A percentile compares a stretch with the other conserved stretches of the same genome.
phyloP scores from a whole-genome alignment of 2,329 filamentous ascomycete species.

The Nemania abortiva region DNA sequence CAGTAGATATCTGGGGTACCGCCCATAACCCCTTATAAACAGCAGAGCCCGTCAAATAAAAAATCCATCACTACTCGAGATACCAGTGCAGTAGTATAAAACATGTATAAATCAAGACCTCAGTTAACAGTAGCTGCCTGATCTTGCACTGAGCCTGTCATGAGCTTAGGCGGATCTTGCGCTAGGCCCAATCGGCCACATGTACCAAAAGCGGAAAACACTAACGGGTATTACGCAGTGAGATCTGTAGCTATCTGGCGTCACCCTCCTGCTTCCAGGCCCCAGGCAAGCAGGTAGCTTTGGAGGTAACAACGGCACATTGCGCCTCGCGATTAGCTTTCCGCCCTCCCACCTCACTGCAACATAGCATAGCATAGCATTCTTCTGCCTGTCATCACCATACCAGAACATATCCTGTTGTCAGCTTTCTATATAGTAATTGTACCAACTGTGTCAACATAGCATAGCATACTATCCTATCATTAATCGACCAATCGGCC shows the following conservation, averaged over 20 bases:
- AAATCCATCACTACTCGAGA: too few relatives aligned
- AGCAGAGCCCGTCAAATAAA: too few relatives aligned
- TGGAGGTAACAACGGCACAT: neutral
- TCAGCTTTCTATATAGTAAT: constrained; percentile 9
- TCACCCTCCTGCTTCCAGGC: constrained; percentile 1
- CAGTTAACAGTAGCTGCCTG: too few relatives aligned
- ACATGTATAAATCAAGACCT: too few relatives aligned
- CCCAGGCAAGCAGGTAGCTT: neutral
- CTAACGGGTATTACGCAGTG: neutral
- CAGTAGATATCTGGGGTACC: too few relatives aligned
- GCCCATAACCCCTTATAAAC: too few relatives aligned
- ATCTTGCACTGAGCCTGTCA: too few relatives aligned
- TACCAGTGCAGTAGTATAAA: too few relatives aligned
- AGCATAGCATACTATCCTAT: neutral
- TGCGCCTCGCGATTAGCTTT: constrained; percentile 1
- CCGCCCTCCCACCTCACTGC: neutral
- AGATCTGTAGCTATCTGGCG: constrained; percentile 17
- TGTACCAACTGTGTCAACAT: neutral
- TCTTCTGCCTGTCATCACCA: neutral
- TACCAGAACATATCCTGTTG: neutral
- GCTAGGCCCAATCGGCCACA: neutral
- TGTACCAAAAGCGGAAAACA: neutral
- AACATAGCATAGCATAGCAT: neutral
- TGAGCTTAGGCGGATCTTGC: neutral
- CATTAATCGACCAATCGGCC: neutral